Percentiles rank a stretch among this genome's conserved stretches.
Conservation (phyloP, 2,329 filamentous ascomycete species). For the Cercospora zeae-maydis region DNA sequence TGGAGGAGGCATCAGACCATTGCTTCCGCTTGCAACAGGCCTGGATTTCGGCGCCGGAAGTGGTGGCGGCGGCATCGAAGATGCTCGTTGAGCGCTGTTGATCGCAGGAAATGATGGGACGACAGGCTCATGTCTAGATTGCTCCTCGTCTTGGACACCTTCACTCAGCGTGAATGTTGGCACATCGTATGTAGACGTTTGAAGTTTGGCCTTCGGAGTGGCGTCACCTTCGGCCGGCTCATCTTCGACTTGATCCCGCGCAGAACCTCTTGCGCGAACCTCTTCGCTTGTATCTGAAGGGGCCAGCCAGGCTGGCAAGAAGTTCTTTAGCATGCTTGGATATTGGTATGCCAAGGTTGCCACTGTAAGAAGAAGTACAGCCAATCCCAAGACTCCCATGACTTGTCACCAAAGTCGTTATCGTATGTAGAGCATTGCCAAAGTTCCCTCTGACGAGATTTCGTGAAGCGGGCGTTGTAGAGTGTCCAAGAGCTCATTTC, state of each 20-base stretch:
- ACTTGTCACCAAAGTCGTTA: constrained; percentile 11
- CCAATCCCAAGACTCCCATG: constrained; percentile 45
- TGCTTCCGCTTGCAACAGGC: constrained; percentile 14
- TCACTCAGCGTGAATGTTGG: constrained; percentile 30
- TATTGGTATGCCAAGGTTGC: constrained; percentile 42
- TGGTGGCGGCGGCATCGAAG: constrained; percentile 37
- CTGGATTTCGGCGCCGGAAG: constrained; percentile 16
- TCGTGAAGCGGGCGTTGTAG: background rate
- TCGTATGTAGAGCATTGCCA: constrained; percentile 13
- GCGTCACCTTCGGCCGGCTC: constrained; percentile 27
- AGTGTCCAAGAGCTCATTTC: background rate
- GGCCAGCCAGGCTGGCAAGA: constrained; percentile 31
- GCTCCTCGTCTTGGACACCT: constrained; percentile 31
- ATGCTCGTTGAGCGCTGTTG: constrained; percentile 47
- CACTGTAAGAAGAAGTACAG: constrained; percentile 39
- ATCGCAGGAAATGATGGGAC: constrained; percentile 45
- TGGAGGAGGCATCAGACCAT: constrained; percentile 33
- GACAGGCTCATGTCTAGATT: constrained; percentile 13
- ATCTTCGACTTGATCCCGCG: constrained; percentile 10
- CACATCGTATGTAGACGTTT: constrained; percentile 18
- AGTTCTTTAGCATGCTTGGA: constrained; percentile 37
- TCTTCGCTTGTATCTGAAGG: constrained; percentile 3
- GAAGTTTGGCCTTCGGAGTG: constrained; percentile 34
- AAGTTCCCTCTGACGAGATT: background rate
- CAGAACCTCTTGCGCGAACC: background rate